Evolutionary conservation across 306 rosid species (phyloP).

Genomic region (Malus sieversii): DNA sequence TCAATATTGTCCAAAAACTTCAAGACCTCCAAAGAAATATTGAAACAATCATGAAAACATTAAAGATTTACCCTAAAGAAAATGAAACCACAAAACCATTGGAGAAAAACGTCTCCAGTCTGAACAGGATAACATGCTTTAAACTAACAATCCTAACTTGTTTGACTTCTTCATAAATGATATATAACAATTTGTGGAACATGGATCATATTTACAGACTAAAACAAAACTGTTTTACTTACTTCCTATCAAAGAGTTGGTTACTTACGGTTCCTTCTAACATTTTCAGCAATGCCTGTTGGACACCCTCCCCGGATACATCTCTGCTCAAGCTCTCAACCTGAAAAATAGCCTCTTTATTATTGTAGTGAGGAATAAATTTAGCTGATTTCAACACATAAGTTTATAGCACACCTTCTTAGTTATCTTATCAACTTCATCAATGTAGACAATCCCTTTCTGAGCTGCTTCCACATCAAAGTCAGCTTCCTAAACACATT

Average conservation of each 20-base stretch:
- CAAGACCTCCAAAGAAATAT: background rate
- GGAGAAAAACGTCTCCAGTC: background rate
- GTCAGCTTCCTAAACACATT: constrained; percentile 53
- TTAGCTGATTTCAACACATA: background rate
- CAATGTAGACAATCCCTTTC: constrained; percentile 63
- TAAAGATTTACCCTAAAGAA: background rate
- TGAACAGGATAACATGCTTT: background rate
- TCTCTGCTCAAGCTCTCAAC: constrained; percentile 58
- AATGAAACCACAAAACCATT: background rate
- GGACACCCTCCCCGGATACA: constrained; percentile 79
- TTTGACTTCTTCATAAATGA: background rate
- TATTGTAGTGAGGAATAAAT: background rate
- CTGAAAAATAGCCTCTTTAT: constrained; percentile 26
- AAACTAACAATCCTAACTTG: background rate
- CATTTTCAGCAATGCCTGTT: constrained; percentile 74
- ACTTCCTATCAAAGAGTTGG: background rate
- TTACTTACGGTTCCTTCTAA: constrained; percentile 67
- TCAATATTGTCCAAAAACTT: background rate
- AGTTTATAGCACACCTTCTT: constrained; percentile 41
- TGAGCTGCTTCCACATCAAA: constrained; percentile 67
- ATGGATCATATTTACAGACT: background rate
- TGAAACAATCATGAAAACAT: background rate
- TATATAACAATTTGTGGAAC: background rate
- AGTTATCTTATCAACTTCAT: constrained; percentile 69
- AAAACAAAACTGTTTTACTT: background rate